These are phyloP conservation scores for Phoma sp. DNA, from an alignment of 2,329 filamentous ascomycete genomes.

Conservation along the genomic window DNA sequence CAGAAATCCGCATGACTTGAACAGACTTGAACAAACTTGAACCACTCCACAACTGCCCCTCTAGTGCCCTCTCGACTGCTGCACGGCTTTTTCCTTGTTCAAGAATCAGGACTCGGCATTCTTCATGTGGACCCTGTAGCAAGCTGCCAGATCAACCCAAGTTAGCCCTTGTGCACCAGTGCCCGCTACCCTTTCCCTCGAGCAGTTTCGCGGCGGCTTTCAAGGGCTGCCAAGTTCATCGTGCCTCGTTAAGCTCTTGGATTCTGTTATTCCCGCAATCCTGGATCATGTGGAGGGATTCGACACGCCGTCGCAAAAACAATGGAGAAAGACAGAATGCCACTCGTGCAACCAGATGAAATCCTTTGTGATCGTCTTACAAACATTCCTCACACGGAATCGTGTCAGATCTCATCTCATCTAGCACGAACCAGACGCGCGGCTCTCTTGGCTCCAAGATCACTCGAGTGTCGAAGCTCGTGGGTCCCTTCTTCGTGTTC, in stretches of 20 bases:
- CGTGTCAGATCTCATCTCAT: slow-evolving; percentile 19
- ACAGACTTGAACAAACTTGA: neutral
- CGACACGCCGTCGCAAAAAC: slow-evolving; percentile 9
- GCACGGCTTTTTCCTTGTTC: slow-evolving; percentile 9
- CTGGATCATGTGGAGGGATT: slow-evolving; percentile 5
- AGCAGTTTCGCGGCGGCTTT: neutral
- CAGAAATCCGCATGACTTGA: neutral
- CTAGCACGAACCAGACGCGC: slow-evolving; percentile 27
- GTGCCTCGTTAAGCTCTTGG: slow-evolving; percentile 14
- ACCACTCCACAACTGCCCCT: slow-evolving; percentile 2
- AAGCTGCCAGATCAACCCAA: slow-evolving; percentile 9
- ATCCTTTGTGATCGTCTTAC: slow-evolving; percentile 31
- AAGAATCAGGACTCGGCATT: slow-evolving; percentile 1
- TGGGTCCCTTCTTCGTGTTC: slow-evolving; percentile 7
- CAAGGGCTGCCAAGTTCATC: slow-evolving; percentile 5
- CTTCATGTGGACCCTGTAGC: slow-evolving; percentile 9
- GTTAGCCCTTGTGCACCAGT: slow-evolving; percentile 11
- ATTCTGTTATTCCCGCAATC: slow-evolving; percentile 14
- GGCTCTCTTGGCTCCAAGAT: slow-evolving; percentile 25
- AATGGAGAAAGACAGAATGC: slow-evolving; percentile 21
- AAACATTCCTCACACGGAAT: slow-evolving; percentile 27
- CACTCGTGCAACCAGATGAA: slow-evolving; percentile 20
- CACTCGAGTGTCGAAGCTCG: slow-evolving; percentile 14
- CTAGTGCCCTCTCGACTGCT: neutral
- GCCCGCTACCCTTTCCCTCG: slow-evolving; percentile 5